Evolutionary conservation across 176 grass and related monocot genomes (phyloP).

Genomic region (Rhipidocladum racemiflorum): DNA sequence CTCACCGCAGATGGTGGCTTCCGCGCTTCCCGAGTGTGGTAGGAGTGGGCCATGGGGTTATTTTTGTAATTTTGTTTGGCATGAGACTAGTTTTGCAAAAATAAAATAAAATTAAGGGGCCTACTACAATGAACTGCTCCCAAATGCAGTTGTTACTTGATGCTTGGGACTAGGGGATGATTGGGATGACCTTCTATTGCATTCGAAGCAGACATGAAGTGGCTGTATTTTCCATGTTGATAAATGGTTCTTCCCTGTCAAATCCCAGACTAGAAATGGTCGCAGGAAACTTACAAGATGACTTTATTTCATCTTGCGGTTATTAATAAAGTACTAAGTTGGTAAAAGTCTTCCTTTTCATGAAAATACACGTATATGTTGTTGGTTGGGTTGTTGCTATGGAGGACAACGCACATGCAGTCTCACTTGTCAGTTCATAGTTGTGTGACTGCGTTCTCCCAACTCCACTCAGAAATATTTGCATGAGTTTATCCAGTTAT

Average conservation of each 20-base stretch:
- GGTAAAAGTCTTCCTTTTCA: neutral
- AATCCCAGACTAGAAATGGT: neutral
- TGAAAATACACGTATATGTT: neutral
- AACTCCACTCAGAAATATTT: slow-evolving; percentile 9
- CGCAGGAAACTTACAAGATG: neutral
- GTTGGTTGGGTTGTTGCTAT: neutral
- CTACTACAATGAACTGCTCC: too few relatives aligned
- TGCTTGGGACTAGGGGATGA: neutral
- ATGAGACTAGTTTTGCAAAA: too few relatives aligned
- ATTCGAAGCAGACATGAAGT: neutral
- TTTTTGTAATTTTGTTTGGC: too few relatives aligned
- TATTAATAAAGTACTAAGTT: neutral
- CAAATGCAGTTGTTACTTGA: neutral
- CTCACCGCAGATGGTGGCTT: too few relatives aligned
- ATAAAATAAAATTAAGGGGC: too few relatives aligned
- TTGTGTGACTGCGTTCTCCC: neutral
- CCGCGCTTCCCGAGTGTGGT: too few relatives aligned
- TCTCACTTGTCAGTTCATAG: neutral
- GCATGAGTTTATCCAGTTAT: neutral
- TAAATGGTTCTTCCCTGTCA: neutral
- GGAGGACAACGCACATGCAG: neutral
- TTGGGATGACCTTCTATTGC: neutral
- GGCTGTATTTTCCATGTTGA: neutral
- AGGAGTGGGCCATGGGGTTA: too few relatives aligned
- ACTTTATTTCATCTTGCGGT: neutral